A percentile compares a stretch with the other conserved stretches of the same genome.
These are phyloP conservation scores for Escovopsis weberi DNA, from an alignment of 2,329 filamentous ascomycete genomes.

Conservation along the genomic window DNA sequence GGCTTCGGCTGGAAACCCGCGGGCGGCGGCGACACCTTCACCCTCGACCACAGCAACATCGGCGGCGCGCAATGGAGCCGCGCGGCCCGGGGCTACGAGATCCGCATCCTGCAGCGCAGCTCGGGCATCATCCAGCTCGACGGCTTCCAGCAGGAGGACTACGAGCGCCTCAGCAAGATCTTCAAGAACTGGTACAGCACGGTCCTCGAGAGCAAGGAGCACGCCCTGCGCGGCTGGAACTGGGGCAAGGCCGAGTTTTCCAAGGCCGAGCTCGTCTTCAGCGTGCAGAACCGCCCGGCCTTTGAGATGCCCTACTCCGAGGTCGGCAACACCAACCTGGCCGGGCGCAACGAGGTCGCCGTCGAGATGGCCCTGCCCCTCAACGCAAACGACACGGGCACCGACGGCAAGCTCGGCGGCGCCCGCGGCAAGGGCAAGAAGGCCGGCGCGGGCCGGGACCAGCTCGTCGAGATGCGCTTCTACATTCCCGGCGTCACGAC, in stretches of 20 bases:
- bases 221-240: slow-evolving; percentile 93
- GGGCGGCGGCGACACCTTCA: slow-evolving; percentile 81
- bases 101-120: slow-evolving; percentile 77
- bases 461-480: slow-evolving; percentile 96
- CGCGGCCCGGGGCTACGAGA: slow-evolving; percentile 80
- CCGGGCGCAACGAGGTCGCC: slow-evolving; percentile 93
- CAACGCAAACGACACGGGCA: slow-evolving; percentile 56
- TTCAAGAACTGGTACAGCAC: slow-evolving; percentile 99
- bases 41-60: slow-evolving; percentile 77
- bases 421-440: slow-evolving; percentile 71
- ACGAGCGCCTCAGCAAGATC: slow-evolving; percentile 76
- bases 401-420: slow-evolving; percentile 56
- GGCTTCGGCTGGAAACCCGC: slow-evolving; percentile 92
- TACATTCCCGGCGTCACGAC: slow-evolving; percentile 89
- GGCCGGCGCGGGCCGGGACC: slow-evolving; percentile 74
- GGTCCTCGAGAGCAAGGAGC: slow-evolving; percentile 81
- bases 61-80: slow-evolving; percentile 85
- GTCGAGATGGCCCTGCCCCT: slow-evolving; percentile 77
- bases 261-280: slow-evolving; percentile 90
- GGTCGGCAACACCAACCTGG: slow-evolving; percentile 93
- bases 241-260: slow-evolving; percentile 98
- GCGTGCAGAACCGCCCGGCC: slow-evolving; percentile 87
- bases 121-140: slow-evolving; percentile 77
- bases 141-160: slow-evolving; percentile 89
- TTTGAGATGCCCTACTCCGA: slow-evolving; percentile 97